Conservation (phyloP, 164 flowering plant species). For the Liquidambar formosana region DNA sequence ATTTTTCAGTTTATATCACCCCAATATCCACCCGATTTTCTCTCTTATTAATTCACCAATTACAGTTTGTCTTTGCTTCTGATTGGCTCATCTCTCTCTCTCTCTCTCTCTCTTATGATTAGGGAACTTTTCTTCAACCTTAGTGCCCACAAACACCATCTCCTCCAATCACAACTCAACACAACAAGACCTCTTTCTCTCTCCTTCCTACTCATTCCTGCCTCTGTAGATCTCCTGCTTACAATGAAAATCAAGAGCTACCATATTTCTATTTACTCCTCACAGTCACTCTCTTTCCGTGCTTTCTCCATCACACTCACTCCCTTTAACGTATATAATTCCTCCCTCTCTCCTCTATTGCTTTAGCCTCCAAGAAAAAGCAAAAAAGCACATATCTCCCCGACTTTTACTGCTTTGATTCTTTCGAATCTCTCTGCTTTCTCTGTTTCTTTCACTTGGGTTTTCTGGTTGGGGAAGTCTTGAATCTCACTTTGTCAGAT, state of each 20-base stretch:
- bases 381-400: conserved; percentile 20
- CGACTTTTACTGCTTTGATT: conserved; percentile 22
- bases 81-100: conserved; percentile 13
- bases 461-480: conserved; percentile 9
- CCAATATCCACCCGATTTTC: too few relatives aligned
- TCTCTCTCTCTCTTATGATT: conserved; percentile 5
- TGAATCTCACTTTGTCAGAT: conserved; percentile 4
- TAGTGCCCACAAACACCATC: conserved; percentile 25
- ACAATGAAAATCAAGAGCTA: background rate
- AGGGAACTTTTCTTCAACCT: conserved; percentile 5
- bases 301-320: background rate
- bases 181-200: conserved; percentile 18
- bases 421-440: conserved; percentile 23
- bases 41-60: conserved; percentile 6
- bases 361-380: conserved; percentile 3
- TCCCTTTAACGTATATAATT: too few relatives aligned
- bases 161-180: conserved; percentile 35
- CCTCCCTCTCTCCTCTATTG: too few relatives aligned
- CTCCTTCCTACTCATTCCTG: conserved; percentile 10
- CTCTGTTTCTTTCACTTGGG: conserved; percentile 22
- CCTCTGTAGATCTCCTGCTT: conserved; percentile 10
- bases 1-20: too few relatives aligned
- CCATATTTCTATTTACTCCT: conserved; percentile 6
- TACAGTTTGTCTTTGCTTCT: conserved; percentile 15
- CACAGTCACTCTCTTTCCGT: background rate